Evolutionary conservation across 768 basidiomycete genomes (phyloP).

Genomic region (Calocybe cyanea): DNA sequence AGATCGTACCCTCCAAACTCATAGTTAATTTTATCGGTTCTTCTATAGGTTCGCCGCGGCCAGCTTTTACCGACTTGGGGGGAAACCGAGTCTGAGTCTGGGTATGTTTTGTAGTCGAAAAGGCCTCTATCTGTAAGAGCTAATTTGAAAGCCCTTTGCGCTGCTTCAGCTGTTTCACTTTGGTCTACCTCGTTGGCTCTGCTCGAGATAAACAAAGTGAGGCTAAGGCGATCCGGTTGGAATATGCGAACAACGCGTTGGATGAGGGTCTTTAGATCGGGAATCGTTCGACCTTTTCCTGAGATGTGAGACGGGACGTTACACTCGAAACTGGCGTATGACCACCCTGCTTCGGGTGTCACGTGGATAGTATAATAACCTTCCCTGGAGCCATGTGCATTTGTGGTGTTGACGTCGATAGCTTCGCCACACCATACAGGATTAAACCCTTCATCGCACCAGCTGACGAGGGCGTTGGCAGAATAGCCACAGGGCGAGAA

Average conservation of each 20-base stretch:
- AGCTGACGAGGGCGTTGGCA: constrained; percentile 83
- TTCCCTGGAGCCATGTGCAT: constrained; percentile 53
- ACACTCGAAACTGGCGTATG: constrained; percentile 98
- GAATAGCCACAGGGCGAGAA: constrained; percentile 97
- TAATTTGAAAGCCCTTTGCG: constrained; percentile 67
- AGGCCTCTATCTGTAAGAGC: constrained; percentile 45
- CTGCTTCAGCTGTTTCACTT: constrained; percentile 64
- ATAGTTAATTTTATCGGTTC: constrained; percentile 98
- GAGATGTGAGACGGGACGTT: constrained; percentile 68
- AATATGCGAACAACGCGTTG: constrained; percentile 91
- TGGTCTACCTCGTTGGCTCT: constrained; percentile 42
- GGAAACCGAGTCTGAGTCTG: constrained; percentile 9
- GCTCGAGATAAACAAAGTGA: constrained; percentile 89
- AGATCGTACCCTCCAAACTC: constrained; percentile 92
- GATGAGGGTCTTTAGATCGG: constrained; percentile 77
- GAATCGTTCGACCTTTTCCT: constrained; percentile 33
- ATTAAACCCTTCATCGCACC: constrained; percentile 34
- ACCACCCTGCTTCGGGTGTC: constrained; percentile 97
- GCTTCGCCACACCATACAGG: background rate
- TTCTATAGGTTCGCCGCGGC: constrained; percentile 57
- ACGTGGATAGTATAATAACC: constrained; percentile 99
- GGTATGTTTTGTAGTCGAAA: constrained; percentile 1
- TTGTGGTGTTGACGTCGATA: background rate
- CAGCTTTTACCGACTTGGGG: constrained; percentile 1
- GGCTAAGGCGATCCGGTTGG: constrained; percentile 76